Percentiles rank a stretch among this genome's conserved stretches.
Conservation (phyloP, 2,329 filamentous ascomycete species). For the Phialophora expanda region DNA sequence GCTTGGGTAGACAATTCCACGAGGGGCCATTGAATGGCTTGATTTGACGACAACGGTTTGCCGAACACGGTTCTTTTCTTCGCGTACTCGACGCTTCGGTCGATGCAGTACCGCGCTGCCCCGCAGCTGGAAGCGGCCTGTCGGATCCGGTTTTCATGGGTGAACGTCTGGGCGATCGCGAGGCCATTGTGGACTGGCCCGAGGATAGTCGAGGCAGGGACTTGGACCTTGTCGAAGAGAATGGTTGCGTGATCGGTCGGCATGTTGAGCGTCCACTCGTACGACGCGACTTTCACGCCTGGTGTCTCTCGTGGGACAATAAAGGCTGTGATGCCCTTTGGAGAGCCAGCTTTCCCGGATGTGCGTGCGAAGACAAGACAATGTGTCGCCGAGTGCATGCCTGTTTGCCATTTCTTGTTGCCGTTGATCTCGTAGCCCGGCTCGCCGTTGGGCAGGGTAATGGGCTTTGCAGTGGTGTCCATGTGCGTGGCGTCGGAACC, state of each 20-base stretch:
- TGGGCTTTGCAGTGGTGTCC: slow-evolving; percentile 58
- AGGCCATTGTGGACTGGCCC: slow-evolving; percentile 61
- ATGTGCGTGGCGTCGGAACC: slow-evolving; percentile 69
- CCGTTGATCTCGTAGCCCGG: slow-evolving; percentile 62
- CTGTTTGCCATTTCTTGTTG: slow-evolving; percentile 69
- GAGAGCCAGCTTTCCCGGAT: slow-evolving; percentile 57
- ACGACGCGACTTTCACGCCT: slow-evolving; percentile 62
- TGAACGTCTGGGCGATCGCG: slow-evolving; percentile 67
- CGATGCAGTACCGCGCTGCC: slow-evolving; percentile 65
- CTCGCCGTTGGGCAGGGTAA: slow-evolving; percentile 48
- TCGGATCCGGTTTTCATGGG: slow-evolving; percentile 69
- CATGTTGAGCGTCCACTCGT: slow-evolving; percentile 71
- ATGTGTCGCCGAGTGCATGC: slow-evolving; percentile 66
- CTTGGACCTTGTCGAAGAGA: slow-evolving; percentile 61
- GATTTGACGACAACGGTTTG: slow-evolving; percentile 62
- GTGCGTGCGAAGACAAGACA: slow-evolving; percentile 67
- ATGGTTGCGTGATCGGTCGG: slow-evolving; percentile 69
- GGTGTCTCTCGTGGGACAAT: slow-evolving; percentile 60
- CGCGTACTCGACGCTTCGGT: slow-evolving; percentile 63
- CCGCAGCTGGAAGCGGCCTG: slow-evolving; percentile 67
- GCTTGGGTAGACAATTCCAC: slow-evolving; percentile 67
- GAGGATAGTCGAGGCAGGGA: slow-evolving; percentile 59
- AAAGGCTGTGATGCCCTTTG: slow-evolving; percentile 66
- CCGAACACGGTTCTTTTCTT: slow-evolving; percentile 61
- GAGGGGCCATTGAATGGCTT: slow-evolving; percentile 68